Conservation (phyloP, 73 alveolate species). For the Tetrahymena thermophila region DNA sequence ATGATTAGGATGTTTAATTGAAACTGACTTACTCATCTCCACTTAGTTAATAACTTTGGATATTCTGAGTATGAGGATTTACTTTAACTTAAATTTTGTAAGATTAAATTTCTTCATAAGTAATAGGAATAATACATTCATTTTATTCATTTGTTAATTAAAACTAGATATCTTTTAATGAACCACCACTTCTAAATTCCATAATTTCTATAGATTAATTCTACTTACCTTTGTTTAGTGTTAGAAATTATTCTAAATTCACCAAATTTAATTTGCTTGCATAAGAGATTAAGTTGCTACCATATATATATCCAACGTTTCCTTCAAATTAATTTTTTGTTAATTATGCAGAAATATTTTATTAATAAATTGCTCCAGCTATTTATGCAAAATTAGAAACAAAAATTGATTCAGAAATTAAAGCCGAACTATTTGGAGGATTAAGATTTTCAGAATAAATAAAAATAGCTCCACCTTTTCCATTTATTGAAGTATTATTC, state of each 20-base stretch:
- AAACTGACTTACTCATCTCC: background rate
- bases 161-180: background rate
- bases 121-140: background rate
- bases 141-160: background rate
- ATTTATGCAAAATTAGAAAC: background rate
- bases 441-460: background rate
- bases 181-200: background rate
- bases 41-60: background rate
- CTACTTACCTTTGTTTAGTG: background rate
- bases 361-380: background rate
- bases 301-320: background rate
- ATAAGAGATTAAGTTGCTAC: background rate
- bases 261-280: background rate
- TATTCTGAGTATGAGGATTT: background rate
- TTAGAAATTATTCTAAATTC: too few species aligned
- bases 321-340: background rate
- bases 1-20: background rate
- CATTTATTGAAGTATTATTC: background rate
- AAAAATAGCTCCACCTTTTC: background rate
- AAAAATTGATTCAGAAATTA: background rate
- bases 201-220: background rate
- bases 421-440: background rate
- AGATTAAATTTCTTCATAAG: background rate
- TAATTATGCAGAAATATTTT: background rate
- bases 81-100: background rate